phyloP scores from a whole-genome alignment of 2,329 filamentous ascomycete genomes.

The Escovopsis weberi region DNA sequence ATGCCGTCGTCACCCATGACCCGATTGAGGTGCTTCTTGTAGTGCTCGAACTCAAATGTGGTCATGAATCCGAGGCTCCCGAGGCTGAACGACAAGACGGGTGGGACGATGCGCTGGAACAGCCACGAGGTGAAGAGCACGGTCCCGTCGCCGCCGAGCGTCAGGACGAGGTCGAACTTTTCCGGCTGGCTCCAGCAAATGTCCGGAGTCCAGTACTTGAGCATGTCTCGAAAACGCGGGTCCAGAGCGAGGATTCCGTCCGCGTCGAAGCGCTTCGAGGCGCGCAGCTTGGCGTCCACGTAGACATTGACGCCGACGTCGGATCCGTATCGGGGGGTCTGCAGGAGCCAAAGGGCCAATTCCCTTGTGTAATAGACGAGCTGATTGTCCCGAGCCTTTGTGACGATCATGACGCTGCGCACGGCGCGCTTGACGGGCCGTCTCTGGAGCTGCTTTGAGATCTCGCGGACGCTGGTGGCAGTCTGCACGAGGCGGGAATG shows the following conservation, averaged over 20 bases:
- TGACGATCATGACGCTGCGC: slow-evolving; percentile 93
- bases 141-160: slow-evolving; percentile 74
- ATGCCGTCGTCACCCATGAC: slow-evolving; percentile 93
- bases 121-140: slow-evolving; percentile 83
- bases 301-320: slow-evolving; percentile 92
- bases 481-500: slow-evolving; percentile 92
- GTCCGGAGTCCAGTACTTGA: slow-evolving; percentile 92
- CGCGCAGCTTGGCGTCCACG: slow-evolving; percentile 87
- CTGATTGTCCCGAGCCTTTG: slow-evolving; percentile 90
- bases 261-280: slow-evolving; percentile 77
- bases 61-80: slow-evolving; percentile 82
- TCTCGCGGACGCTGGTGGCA: slow-evolving; percentile 84
- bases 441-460: slow-evolving; percentile 87
- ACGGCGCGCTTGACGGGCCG: slow-evolving; percentile 86
- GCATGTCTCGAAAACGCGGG: slow-evolving; percentile 63
- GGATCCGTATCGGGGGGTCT: slow-evolving; percentile 76
- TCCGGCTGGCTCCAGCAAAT: slow-evolving; percentile 89
- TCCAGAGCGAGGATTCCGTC: slow-evolving; percentile 58
- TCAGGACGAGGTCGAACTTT: slow-evolving; percentile 87
- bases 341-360: slow-evolving; percentile 73
- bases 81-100: slow-evolving; percentile 70
- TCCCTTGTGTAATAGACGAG: slow-evolving; percentile 82
- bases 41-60: slow-evolving; percentile 74
- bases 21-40: slow-evolving; percentile 72
- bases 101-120: slow-evolving; percentile 80